Base-by-base conservation (phyloP, 1,284 basidiomycete species). In the Cryptococcus sp. region DNA sequence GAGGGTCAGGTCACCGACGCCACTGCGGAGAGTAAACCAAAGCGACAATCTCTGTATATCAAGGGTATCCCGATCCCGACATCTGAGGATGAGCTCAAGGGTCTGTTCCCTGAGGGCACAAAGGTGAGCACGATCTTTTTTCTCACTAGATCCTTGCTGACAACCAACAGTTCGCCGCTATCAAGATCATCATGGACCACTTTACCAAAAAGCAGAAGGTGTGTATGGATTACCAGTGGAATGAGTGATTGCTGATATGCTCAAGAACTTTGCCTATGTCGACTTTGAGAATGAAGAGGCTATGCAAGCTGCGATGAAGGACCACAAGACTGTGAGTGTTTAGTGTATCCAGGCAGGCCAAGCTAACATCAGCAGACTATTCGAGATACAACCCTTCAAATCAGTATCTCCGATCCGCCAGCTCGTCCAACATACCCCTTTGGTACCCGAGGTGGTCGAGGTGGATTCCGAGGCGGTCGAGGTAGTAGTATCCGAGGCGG, bases 1-100 rank as follows among this genome's bases (percentile, higher is more conserved):
- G 86, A 86, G 41, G 86, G 87, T 31, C 86, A 84, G 60, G 32
- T 10, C 10, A 30, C 23, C 14, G 36, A 30, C 32, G 15, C 37
- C 15, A 34, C 23, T 23, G 34, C 33, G 34, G 13, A 80, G 82
- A 49, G 79, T 79, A 53, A 80, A 83, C 60, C 23, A n/a, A 85
- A 89, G 75, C 87, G 88, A 7, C 89, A 86, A 83, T 92, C 90
- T 4, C 81, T 94, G 53, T 93, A 89, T 75, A 83, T 92, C 81
- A 84, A 87, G 60, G 67, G 71, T 7, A 80, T 89, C 71, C 79
- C 81, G 3, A 71, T 79, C 5, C 72, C 82, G 6, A 81, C 83
- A 3, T 81, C 77, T 10, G 90, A 94, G 61, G 70, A 78, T 0
- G 88, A 90, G 55, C 71, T 94, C 23, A 82, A 83, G 60, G 84